Evolutionary conservation across 148 eudicot genomes (phyloP), one percentile per base, ranked within the genome.

Genomic region (Dianthus caryophyllus): DNA sequence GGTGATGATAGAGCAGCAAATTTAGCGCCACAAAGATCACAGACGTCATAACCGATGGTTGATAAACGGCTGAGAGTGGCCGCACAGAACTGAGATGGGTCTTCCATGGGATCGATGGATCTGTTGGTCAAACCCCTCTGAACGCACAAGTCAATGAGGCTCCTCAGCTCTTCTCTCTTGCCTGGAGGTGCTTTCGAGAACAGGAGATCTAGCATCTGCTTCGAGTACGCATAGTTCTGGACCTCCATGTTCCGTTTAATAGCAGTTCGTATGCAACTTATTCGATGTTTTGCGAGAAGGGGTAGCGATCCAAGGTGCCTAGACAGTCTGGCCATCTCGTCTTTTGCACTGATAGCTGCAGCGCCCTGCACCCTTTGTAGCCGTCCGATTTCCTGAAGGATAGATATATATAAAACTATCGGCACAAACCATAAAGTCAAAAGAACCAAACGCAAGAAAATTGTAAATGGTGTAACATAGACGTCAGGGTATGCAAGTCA

Each of bases 21-120:
- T 61, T 86, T 90, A 61, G 98, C 89, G 41, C 98, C 98, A 68
- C 98, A 90, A 9, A 87, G 90, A 82, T 94, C 98, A 49, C 98
- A 94, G 39, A 90, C 87, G 78, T 94, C 98, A 39, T 94, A 88
- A 1, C 98, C 98, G 57, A 94, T 94, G 39, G 98, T 90, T 22
- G 98, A 90, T 62, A 94, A 74, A n/a, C 98, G 95, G 69, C 97
- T 90, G 21, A 90, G 95, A 16, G 98, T 94, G 72, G 96, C 97
- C 69, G 96, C 96, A 73, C 98, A 94, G 70, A 94, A 94, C 46
- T 94, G 98, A 27, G 98, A 94, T 43, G 98, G 96, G 74, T 94
- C 98, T 82, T 94, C 98, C 24, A 79, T 51, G 33, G 98, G 98
- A 65, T 94, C 97, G 10, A 94, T 94, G 49, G 97, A 83, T 73